Evolutionary conservation across 805 yeast species (phyloP), one percentile per base, ranked within the genome.

Genomic region (Spathaspora hagerdaliae): DNA sequence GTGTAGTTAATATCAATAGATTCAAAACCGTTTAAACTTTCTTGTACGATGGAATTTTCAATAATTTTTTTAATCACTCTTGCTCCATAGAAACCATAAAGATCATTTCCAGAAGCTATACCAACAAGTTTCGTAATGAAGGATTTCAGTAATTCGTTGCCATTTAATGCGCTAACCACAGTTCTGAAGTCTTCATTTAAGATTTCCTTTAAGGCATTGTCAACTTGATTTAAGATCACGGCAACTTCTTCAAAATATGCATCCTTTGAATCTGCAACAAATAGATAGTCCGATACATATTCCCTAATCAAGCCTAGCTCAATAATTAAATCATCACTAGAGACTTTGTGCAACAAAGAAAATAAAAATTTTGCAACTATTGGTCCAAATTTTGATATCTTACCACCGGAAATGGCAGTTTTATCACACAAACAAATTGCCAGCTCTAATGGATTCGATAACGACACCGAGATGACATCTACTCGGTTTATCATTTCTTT

Each of bases 401-500:
- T 19, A 5, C 5, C 4, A 19, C 24, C 24, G 24, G 24, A 19
- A n/a, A 39, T 14, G 2, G 12, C 27, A 12, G 34, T 14, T 27
- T 6, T 15, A 27, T 44, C 43, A 14, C 61, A 48, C 35, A 73
- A 59, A 39, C 67, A 70, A 1, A 74, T 60, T 44, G 68, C 74
- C 10, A 67, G 63, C 26, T 65, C 74, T 39, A 81, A 54, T 1
- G 79, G 71, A 51, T 78, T 79, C 0, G 79, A 74, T 26, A 78
- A 54, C 0, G 82, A 56, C 15, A 79, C 48, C 36, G 68, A 59
- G 11, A 56, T 44, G 3, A 43, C 40, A n/a, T 51, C 39, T 12
- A 58, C 32, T n/a, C 41, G 39, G 12, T 43, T 19, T 12, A 54
- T 14, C 2, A 63, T 55, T 1, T 31, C 27, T 9, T 27, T 19